Evolutionary conservation across 1,139 yeast species (phyloP), one percentile per base, ranked within the genome.

Genomic region (Taphrina flavorubra): DNA sequence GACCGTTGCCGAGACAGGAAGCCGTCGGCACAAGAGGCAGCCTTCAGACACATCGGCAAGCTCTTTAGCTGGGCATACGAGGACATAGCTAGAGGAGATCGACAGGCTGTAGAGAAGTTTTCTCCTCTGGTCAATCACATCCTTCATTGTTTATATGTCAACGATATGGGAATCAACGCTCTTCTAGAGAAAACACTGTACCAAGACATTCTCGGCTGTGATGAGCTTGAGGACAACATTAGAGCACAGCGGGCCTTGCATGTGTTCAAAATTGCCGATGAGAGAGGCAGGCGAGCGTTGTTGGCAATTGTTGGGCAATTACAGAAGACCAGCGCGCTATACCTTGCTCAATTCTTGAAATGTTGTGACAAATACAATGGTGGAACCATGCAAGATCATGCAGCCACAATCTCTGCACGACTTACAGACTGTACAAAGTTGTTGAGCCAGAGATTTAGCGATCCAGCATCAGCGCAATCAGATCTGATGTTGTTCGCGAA

Each of bases 1-100:
- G 89, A 86, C 70, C 78, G 92, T 59, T 81, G 87, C 0, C 82
- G 96, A 74, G 97, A 92, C 74, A 89, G 85, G 74, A 86, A 86
- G 73, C 73, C 81, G 6, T 85, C 83, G 37, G 88, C 90, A n/a
- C 83, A 97, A 73, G 82, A 83, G 61, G 82, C 83, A 61, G 86
- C 89, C 1, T 84, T 90, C 7, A 77, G 79, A 13, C 79, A 87
- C 0, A 80, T 87, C 39, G 87, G 90, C 0, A 79, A 81, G 14
- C 73, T 89, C 3, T 91, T 85, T 76, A 77, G 84, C 69, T 75
- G 56, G 51, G 75, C 74, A 8, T 72, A 71, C 37, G 70, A 69
- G 5, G 74, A 70, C 44, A 71, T 72, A 36, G 70, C 69, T 14
- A 53, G 64, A 74, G 86, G 18, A 79, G 73, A 68, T 20, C 58